Evolutionary conservation across 2,329 filamentous ascomycete species (phyloP).

Genomic region (Colletotrichum sansevieriae): DNA sequence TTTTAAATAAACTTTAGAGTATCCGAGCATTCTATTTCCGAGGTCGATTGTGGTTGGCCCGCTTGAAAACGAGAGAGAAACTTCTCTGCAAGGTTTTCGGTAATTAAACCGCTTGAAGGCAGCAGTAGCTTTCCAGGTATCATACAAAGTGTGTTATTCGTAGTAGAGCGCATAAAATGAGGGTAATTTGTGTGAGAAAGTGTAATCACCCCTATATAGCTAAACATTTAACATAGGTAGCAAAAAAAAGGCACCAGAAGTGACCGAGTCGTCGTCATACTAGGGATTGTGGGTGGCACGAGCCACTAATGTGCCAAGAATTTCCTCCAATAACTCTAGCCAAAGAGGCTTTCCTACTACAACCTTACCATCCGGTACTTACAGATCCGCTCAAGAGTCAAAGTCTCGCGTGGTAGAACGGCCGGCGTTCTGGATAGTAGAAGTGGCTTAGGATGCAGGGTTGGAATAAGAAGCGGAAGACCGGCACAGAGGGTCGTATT

Average conservation of each 20-base stretch:
- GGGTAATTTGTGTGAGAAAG: no score
- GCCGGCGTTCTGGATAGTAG: not conserved
- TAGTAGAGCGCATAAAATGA: no score
- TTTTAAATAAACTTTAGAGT: no score
- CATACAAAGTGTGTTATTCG: no score
- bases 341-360: not conserved
- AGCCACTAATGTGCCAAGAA: not conserved
- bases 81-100: not conserved
- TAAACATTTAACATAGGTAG: no score
- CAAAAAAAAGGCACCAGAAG: no score
- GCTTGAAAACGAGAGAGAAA: no score
- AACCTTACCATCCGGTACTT: constrained; percentile 12
- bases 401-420: not conserved
- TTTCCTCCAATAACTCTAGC: constrained; percentile 26
- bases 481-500: constrained; percentile 7
- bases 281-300: not conserved
- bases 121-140: no score
- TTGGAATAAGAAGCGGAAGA: not conserved
- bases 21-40: no score
- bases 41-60: no score
- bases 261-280: no score
- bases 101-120: not conserved
- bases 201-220: no score
- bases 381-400: not conserved
- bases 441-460: constrained; percentile 11